These are phyloP conservation scores for Geopyxis carbonaria DNA, from an alignment of 495 filamentous ascomycete species.

Conservation along the genomic window DNA sequence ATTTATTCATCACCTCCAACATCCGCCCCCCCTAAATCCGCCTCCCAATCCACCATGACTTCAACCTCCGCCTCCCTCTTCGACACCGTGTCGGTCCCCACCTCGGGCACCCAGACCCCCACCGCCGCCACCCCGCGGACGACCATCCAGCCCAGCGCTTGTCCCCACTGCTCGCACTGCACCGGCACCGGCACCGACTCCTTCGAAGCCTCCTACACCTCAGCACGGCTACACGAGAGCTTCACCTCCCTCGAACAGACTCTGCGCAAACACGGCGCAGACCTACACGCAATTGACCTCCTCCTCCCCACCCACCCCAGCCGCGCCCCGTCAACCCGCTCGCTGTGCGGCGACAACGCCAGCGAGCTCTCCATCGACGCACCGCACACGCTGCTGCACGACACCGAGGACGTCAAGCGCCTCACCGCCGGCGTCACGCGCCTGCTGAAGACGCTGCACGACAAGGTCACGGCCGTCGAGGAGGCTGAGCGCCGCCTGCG, in stretches of 20 bases:
- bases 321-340: background rate
- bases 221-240: background rate
- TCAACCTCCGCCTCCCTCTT: background rate
- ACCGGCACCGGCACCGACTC: background rate
- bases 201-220: background rate
- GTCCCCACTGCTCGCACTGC: background rate
- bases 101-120: background rate
- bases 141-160: too few species aligned
- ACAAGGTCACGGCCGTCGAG: background rate
- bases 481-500: background rate
- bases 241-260: background rate
- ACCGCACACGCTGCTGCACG: background rate
- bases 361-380: background rate
- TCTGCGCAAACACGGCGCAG: background rate
- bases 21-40: background rate
- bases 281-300: background rate
- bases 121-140: constrained; percentile 3
- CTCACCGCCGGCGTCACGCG: constrained; percentile 1
- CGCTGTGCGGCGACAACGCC: too few species aligned
- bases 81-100: background rate
- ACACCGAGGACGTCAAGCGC: constrained; percentile 3
- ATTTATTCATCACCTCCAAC: background rate
- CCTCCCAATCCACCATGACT: background rate
- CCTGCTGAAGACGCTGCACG: constrained; percentile 4
- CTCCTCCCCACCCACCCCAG: background rate